Conservation (phyloP, 2,329 filamentous ascomycete species). For the Talaromyces sp. region DNA sequence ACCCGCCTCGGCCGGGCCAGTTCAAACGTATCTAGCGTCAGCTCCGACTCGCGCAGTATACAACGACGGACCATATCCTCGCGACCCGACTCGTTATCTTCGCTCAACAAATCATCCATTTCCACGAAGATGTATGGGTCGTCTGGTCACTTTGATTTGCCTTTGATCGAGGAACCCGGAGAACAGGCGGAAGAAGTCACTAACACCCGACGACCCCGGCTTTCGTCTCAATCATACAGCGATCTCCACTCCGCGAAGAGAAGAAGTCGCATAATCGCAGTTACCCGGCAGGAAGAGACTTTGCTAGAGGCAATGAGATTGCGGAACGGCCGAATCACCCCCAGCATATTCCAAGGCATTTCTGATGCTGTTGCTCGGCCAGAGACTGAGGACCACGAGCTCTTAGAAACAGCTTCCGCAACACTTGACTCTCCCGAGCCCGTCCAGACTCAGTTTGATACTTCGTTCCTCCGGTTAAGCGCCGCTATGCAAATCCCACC, state of each 20-base stretch:
- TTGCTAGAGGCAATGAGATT: conserved; percentile 48
- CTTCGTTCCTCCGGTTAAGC: conserved; percentile 38
- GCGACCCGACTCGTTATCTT: conserved; percentile 25
- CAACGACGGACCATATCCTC: conserved; percentile 13
- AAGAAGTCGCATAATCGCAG: conserved; percentile 47
- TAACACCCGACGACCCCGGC: not conserved
- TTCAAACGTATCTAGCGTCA: conserved; percentile 21
- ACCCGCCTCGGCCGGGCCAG: conserved; percentile 26
- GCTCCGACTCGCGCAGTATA: conserved; percentile 17
- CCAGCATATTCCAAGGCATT: conserved; percentile 33
- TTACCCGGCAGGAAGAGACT: conserved; percentile 50
- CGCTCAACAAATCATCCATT: conserved; percentile 25
- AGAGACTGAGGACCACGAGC: conserved; percentile 27
- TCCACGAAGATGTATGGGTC: conserved; percentile 23
- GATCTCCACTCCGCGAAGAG: conserved; percentile 23
- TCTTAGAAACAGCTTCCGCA: conserved; percentile 26
- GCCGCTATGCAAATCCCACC: conserved; percentile 26
- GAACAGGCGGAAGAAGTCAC: conserved; percentile 5
- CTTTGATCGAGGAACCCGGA: conserved; percentile 32
- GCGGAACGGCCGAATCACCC: conserved; percentile 44
- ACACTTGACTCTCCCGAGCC: conserved; percentile 27
- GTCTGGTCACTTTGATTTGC: conserved; percentile 29
- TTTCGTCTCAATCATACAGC: not conserved
- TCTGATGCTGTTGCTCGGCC: conserved; percentile 16
- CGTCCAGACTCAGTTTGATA: conserved; percentile 29